Percentiles rank a stretch among this genome's conserved stretches.
Conservation (phyloP, 192 early-diverging fungal genomes). For the Phycomyces blakesleeanus region DNA sequence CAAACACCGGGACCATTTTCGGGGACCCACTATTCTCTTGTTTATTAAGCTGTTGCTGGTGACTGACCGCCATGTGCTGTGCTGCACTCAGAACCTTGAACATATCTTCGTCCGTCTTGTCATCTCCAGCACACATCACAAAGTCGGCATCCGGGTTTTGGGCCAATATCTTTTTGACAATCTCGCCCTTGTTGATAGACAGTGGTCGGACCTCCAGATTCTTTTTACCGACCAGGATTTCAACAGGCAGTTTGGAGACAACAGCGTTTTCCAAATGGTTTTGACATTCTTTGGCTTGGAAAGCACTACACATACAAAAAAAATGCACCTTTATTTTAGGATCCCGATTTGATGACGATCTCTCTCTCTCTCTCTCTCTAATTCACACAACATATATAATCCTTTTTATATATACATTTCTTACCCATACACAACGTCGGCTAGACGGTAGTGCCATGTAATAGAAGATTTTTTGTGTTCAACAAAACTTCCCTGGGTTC, state of each 20-base stretch:
- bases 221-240: conserved; percentile 87
- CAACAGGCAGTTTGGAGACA: conserved; percentile 76
- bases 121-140: conserved; percentile 83
- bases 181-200: conserved; percentile 86
- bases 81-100: conserved; percentile 38
- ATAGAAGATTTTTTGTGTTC: conserved; percentile 83
- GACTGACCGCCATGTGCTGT: background rate
- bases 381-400: background rate
- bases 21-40: too few relatives aligned
- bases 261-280: conserved; percentile 81
- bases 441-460: conserved; percentile 87
- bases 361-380: too few relatives aligned
- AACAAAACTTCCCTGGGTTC: conserved; percentile 79
- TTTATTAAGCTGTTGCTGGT: background rate
- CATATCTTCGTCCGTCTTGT: conserved; percentile 92
- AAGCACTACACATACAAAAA: conserved; percentile 48
- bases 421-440: conserved; percentile 77
- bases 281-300: conserved; percentile 90
- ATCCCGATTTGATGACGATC: too few relatives aligned
- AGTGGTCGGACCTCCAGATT: conserved; percentile 82
- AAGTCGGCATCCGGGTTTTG: conserved; percentile 62
- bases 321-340: too few relatives aligned
- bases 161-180: conserved; percentile 68
- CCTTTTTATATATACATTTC: background rate
- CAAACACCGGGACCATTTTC: background rate